Base-by-base conservation (phyloP, 306 rosid genomes). In the Cucumis cinereus region DNA sequence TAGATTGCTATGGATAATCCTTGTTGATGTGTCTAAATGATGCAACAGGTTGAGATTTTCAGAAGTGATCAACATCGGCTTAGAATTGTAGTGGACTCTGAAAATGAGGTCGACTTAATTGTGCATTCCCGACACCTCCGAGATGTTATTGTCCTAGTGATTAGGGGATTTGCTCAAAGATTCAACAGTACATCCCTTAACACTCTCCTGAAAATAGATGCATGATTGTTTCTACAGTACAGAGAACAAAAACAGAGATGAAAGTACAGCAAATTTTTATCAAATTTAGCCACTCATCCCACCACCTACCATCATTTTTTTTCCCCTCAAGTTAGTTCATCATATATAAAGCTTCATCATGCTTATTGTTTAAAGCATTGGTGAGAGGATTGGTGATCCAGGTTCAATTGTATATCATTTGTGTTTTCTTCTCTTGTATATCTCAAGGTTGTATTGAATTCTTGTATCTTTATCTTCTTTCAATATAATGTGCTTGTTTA, bases 101-200 rank as follows among this genome's bases (percentile, higher is more conserved):
- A 94, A 73, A 92, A 85, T 81, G 97, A 92, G 84, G 97, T 87
- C 40, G 96, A 94, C 79, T 80, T 94, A 85, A 88, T 92, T 84
- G 96, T 94, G 86, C 99, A 92, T 36, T 90, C 99, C n/a, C 85
- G 96, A 74, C 97, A 94, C 89, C 89, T 92, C 59, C 88, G 99
- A 15, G 99, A 94, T 83, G 91, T 94, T 50, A 62, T 86, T 36
- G 93, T 92, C 81, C 96, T 94, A 62, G 99, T 94, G 77, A 89
- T 94, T 78, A 85, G 97, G 76, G 99, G 99, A 77, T 76, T 92
- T 72, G 99, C 99, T 83, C 99, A 94, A 79, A 83, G 96, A 82
- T 94, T 92, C 79, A 94, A 94, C 50, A 94, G 99, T 78, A 94
- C 99, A 77, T 92, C 99, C 58, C 97, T 94, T 81, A 94, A 94